Evolutionary conservation across 306 rosid genomes (phyloP), one percentile per base, ranked within the genome.

Genomic region (Vigna radiata): DNA sequence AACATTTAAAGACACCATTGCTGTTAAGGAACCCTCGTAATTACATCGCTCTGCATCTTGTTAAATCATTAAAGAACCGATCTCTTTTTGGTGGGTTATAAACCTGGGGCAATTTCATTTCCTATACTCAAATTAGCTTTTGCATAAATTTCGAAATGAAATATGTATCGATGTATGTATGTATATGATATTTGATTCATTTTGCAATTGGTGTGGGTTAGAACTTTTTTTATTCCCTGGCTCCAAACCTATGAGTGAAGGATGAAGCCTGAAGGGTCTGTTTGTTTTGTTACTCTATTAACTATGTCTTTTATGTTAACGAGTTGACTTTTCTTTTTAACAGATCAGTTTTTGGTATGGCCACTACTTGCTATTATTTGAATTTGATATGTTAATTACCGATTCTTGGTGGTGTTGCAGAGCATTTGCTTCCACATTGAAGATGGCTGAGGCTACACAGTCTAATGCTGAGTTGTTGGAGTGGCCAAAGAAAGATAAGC

Each of bases 401-500:
- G 49, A 19, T 63, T 77, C 11, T 78, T 41, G 46, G 11, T 68
- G 68, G 23, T 63, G 62, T 60, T 83, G 5, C 81, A 86, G 85
- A 54, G 27, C 9, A 16, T 70, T 68, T 43, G 55, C 47, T 37
- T 39, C 52, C 16, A 67, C n/a, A 64, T 79, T 36, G 76, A 75
- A 60, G 39, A 95, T 95, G 98, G 96, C 98, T 49, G 98, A 86
- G 83, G 87, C 89, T 54, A 75, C 91, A 59, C 76, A 84, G 58
- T 74, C 92, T 19, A 88, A 70, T 73, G 82, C 93, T 1, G 97
- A 92, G 77, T 39, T 95, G 82, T 72, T 92, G 77, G 96, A 95
- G 72, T 92, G 96, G 96, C 91, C 97, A 3, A 89, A 87, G 86
- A 90, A 92, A 71, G 97, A 95, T 83, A 90, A 63, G 66, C 97